A percentile compares a stretch with the other conserved stretches of the same genome.
phyloP scores from a whole-genome alignment of 176 grass and related monocot genomes.

The Carex parvula region DNA sequence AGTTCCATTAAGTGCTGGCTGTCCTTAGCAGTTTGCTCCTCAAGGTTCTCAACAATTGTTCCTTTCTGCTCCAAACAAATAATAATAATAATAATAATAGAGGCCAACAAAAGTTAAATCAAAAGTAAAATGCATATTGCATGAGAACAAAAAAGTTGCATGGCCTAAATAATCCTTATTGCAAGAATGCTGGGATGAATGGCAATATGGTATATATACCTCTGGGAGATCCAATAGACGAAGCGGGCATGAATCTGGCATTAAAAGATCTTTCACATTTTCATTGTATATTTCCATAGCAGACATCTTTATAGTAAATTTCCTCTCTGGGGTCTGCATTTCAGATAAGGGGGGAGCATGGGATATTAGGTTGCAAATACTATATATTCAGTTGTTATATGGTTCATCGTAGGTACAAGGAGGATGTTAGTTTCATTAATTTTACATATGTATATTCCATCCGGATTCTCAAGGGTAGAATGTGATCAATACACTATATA shows the following conservation, averaged over 20 bases:
- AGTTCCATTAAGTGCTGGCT: constrained; percentile 75
- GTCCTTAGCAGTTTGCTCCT: constrained; percentile 72
- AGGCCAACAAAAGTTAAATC: neutral
- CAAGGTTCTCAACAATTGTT: constrained; percentile 87
- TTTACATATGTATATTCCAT: no score
- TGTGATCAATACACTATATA: no score
- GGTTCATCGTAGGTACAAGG: neutral
- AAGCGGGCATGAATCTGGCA: constrained; percentile 75
- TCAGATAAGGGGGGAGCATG: neutral
- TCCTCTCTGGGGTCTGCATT: constrained; percentile 66
- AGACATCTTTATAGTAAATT: constrained; percentile 51
- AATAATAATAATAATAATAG: no score
- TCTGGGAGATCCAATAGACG: constrained; percentile 95
- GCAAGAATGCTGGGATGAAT: neutral
- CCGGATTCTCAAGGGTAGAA: no score
- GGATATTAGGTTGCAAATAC: neutral
- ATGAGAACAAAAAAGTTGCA: neutral
- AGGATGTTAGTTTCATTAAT: neutral
- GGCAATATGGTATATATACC: no score
- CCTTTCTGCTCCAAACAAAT: constrained; percentile 63
- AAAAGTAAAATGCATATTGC: constrained; percentile 12
- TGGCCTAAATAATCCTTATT: no score
- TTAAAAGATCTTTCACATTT: constrained; percentile 86
- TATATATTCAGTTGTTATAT: neutral
- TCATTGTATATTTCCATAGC: constrained; percentile 96